Conservation (phyloP, 2,329 filamentous ascomycete species). For the Diaporthe batatas region DNA sequence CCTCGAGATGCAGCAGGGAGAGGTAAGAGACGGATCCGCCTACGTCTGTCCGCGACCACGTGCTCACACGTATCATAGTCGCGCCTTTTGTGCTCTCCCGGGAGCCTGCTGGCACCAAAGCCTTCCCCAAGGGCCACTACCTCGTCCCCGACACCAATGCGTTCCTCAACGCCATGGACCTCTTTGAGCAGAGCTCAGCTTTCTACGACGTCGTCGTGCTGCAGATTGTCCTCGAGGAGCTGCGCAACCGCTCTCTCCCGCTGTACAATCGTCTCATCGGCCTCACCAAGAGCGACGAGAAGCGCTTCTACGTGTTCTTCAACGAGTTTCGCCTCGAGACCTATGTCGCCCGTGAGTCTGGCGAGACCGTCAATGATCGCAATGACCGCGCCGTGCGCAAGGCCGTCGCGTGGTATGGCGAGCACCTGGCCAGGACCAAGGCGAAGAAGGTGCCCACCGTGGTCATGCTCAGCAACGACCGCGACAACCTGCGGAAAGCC, state of each 20-base stretch:
- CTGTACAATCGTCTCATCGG: slow-evolving; percentile 94
- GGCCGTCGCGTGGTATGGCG: slow-evolving; percentile 90
- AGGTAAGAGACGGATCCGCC: slow-evolving; percentile 62
- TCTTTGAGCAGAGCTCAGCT: slow-evolving; percentile 91
- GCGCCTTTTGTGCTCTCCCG: slow-evolving; percentile 90
- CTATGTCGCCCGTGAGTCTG: slow-evolving; percentile 78
- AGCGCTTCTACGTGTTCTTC: slow-evolving; percentile 98
- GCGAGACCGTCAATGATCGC: slow-evolving; percentile 94
- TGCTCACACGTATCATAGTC: slow-evolving; percentile 62
- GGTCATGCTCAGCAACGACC: slow-evolving; percentile 95
- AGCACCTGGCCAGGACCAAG: slow-evolving; percentile 79
- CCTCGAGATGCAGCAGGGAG: slow-evolving; percentile 84
- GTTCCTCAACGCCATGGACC: slow-evolving; percentile 93
- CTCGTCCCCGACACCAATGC: slow-evolving; percentile 97
- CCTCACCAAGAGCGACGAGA: slow-evolving; percentile 94
- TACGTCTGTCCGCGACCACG: not conserved
- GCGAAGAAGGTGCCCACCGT: slow-evolving; percentile 77
- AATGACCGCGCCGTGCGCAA: slow-evolving; percentile 92
- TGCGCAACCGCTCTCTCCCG: slow-evolving; percentile 92
- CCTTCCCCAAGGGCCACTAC: slow-evolving; percentile 90
- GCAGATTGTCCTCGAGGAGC: slow-evolving; percentile 95
- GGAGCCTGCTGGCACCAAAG: slow-evolving; percentile 84
- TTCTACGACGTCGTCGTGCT: slow-evolving; percentile 98
- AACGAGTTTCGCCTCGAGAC: slow-evolving; percentile 98
- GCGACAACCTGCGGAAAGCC: slow-evolving; percentile 86